phyloP scores from a whole-genome alignment of 306 rosid genomes.

The Clitoria ternatea region DNA sequence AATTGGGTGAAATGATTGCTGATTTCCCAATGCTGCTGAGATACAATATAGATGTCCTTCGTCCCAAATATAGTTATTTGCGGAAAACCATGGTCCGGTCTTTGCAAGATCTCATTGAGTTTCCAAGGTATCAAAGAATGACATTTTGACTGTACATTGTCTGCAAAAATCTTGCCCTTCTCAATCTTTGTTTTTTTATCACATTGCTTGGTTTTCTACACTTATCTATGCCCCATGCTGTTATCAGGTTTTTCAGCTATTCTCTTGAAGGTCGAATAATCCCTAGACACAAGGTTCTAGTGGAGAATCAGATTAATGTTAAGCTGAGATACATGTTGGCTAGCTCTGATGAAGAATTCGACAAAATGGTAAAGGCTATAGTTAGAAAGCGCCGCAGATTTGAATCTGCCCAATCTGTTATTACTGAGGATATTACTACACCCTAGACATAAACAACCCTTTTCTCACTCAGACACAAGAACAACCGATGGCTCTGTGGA shows the following conservation, averaged over 20 bases:
- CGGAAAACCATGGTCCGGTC: constrained; percentile 83
- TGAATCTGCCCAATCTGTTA: constrained; percentile 49
- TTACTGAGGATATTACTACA: constrained; percentile 14
- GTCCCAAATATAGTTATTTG: constrained; percentile 77
- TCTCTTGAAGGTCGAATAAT: constrained; percentile 83
- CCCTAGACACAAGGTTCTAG: constrained; percentile 84
- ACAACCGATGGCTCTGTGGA: background rate
- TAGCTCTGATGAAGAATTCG: constrained; percentile 67
- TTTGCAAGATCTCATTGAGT: constrained; percentile 73
- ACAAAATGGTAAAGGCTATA: constrained; percentile 47
- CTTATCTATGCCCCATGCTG: background rate
- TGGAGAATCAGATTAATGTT: constrained; percentile 63
- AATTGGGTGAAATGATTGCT: constrained; percentile 79
- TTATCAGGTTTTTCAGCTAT: constrained; percentile 81
- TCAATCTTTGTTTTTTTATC: background rate
- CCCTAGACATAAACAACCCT: background rate
- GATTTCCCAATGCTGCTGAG: constrained; percentile 89
- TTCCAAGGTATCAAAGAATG: constrained; percentile 64
- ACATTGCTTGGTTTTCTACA: background rate
- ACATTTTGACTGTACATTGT: background rate
- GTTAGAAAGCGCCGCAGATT: constrained; percentile 51
- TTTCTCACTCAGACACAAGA: too few species aligned
- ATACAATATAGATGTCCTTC: constrained; percentile 66
- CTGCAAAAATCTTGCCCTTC: constrained; percentile 1
- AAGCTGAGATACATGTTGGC: constrained; percentile 85